Base-by-base conservation (phyloP, 805 yeast genomes). In the Kuraishia floccosa region DNA sequence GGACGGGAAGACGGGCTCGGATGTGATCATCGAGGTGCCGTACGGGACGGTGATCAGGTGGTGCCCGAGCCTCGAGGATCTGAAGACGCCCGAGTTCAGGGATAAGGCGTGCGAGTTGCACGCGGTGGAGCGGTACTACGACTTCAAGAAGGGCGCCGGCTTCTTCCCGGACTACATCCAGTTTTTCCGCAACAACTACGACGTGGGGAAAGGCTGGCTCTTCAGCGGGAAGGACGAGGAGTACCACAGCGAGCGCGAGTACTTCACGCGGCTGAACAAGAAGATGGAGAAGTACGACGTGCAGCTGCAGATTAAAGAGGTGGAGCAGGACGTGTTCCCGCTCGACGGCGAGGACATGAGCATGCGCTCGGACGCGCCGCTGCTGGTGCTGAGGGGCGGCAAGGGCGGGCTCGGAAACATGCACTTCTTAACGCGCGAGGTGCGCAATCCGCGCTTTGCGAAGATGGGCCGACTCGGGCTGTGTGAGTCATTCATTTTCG, bases 391-490 rank as follows among this genome's bases (percentile, higher is more conserved):
- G 28, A 69, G 68, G 42, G 98, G 98, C 26, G 98, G 98, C 7
- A 63, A 65, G 39, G 97, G 97, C 14, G 98, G 98, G 0, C 64
- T 89, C 60, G 98, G 98, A 1, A 91, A 91, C 52, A 85, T 85
- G 91, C 95, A 89, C 51, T 91, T 91, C 48, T 61, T 83, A 30
- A 85, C 96, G 2, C 65, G 78, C 28, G 72, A 74, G 30, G 75
- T 91, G 35, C 70, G 96, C 37, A 89, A 86, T 44, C 98, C 98
- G 10, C 61, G 94, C 33, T 91, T 91, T 51, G 72, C 89, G 17
- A 87, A 86, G 46, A 50, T 48, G 17, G 98, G 97, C 3, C 67
- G 97, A 36, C 54, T 54, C 5, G 84, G 85, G 0, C 40, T 85
- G 3, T 76, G 72, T 23, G 68, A 71, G 13, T 60, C 63, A 34